Percentiles rank a stretch among this genome's conserved stretches.
Conservation (phyloP, 495 filamentous ascomycete species). For the Lophiostoma macrostomum region DNA sequence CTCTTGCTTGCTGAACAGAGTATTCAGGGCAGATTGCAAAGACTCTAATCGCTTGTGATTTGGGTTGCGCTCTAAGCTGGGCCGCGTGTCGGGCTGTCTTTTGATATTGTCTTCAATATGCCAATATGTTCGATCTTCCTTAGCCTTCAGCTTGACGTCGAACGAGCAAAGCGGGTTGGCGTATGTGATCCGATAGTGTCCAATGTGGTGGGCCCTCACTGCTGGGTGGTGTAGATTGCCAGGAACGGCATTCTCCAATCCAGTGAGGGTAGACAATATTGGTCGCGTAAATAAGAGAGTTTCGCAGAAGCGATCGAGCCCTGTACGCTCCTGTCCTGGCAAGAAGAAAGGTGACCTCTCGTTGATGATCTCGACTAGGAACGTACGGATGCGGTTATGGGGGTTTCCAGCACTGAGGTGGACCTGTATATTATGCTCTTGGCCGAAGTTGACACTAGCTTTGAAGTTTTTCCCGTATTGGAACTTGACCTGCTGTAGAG, state of each 20-base stretch:
- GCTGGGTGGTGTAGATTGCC: constrained; percentile 8
- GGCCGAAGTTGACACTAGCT: constrained; percentile 42
- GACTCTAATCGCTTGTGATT: constrained; percentile 12
- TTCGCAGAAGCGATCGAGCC: constrained; percentile 54
- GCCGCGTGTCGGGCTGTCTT: not conserved
- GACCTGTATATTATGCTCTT: constrained; percentile 41
- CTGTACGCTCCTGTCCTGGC: constrained; percentile 31
- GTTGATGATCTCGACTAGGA: constrained; percentile 63
- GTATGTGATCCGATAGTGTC: constrained; percentile 37
- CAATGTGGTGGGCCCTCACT: constrained; percentile 23
- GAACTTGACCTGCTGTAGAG: constrained; percentile 61
- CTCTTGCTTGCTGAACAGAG: constrained; percentile 25
- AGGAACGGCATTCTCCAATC: constrained; percentile 43
- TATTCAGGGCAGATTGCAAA: constrained; percentile 24
- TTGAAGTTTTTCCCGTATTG: constrained; percentile 47
- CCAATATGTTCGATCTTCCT: constrained; percentile 32
- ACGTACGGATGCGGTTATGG: constrained; percentile 67
- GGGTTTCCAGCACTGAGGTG: constrained; percentile 65
- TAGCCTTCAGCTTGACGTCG: constrained; percentile 25
- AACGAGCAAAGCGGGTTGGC: constrained; percentile 31
- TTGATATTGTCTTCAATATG: constrained; percentile 28
- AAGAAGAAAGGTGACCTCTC: constrained; percentile 30
- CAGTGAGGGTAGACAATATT: constrained; percentile 62
- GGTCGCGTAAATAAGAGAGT: constrained; percentile 63
- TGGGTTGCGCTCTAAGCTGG: constrained; percentile 9